Evolutionary conservation across 768 basidiomycete species (phyloP).

Genomic region (Botryobasidium botryosum): DNA sequence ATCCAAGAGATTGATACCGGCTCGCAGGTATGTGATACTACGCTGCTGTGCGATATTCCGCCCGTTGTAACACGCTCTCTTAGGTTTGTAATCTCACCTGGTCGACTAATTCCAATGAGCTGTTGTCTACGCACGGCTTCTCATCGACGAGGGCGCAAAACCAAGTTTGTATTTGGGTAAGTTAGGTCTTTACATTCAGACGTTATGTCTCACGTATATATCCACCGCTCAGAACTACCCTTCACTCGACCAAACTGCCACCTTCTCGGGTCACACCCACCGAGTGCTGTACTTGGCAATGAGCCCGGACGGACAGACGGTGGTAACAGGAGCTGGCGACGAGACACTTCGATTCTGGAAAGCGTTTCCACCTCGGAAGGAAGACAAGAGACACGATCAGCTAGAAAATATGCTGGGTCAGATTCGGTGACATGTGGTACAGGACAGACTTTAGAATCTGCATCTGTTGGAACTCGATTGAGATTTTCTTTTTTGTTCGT

Average conservation of each 20-base stretch:
- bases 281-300: conserved; percentile 95
- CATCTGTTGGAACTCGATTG: no score
- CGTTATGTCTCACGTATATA: conserved; percentile 14
- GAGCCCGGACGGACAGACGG: conserved; percentile 94
- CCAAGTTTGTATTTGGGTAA: conserved; percentile 65
- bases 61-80: neutral
- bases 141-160: conserved; percentile 88
- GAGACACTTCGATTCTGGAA: conserved; percentile 97
- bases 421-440: neutral
- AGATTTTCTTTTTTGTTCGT: no score
- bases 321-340: conserved; percentile 95
- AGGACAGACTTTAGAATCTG: no score
- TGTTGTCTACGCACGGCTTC: conserved; percentile 96
- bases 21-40: conserved; percentile 57
- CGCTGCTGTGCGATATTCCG: neutral
- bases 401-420: neutral
- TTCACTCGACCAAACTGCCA: conserved; percentile 82
- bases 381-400: conserved; percentile 12
- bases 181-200: neutral
- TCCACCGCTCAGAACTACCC: conserved; percentile 51
- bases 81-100: conserved; percentile 96
- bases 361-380: conserved; percentile 46
- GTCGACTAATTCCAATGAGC: conserved; percentile 89
- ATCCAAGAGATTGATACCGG: conserved; percentile 85
- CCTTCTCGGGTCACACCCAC: conserved; percentile 84